Base-by-base conservation (phyloP, 495 filamentous ascomycete genomes). In the Xylaria bambusicola region DNA sequence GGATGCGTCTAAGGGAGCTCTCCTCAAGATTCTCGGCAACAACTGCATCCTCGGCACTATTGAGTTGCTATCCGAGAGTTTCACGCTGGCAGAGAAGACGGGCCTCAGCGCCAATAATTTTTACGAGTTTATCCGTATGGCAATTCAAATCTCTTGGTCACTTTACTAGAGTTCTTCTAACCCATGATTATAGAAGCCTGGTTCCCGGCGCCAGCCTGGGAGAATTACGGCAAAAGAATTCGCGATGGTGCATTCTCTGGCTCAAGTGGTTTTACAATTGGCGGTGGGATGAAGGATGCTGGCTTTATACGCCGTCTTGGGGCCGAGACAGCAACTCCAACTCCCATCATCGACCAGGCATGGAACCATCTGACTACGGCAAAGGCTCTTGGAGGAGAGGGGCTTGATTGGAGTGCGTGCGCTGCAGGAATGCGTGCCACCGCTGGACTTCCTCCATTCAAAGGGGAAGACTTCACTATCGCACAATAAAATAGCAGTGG, bases 341-440 rank as follows among this genome's bases (percentile, higher is more conserved):
- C 60, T 29, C 52, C 42, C n/a, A 50, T 62, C 7, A 52, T 58
- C 12, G 52, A 58, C 24, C 52, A 61, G n/a, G 58, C 42, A 18
- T 45, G 41, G 21, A 62, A 42, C 31, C 35, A 62, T 17, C 29
- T 58, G 42, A 53, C 57, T 17, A 40, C 45, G 6, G 56, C 44
- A 7, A 62, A 42, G 40, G 46, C 26, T 17, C 57, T 62, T 52
- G 60, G 60, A 29, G 60, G 57, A 23, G 27, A 24, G 20, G 33
- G n/a, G 26, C 55, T 62, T 24, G 60, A 62, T 42, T 62, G 41
- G 60, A 62, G 60, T 60, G 56, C 57, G 18, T 62, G 45, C 35
- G 29, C 60, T 1, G 53, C 58, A 8, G 60, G 60, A 21, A 62
- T 62, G 60, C 38, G 57, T 36, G 56, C 44, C 4, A 29, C 56